A percentile compares a stretch with the other conserved stretches of the same genome.
phyloP scores from a whole-genome alignment of 2,329 filamentous ascomycete species.

The Colletotrichum graminicola region DNA sequence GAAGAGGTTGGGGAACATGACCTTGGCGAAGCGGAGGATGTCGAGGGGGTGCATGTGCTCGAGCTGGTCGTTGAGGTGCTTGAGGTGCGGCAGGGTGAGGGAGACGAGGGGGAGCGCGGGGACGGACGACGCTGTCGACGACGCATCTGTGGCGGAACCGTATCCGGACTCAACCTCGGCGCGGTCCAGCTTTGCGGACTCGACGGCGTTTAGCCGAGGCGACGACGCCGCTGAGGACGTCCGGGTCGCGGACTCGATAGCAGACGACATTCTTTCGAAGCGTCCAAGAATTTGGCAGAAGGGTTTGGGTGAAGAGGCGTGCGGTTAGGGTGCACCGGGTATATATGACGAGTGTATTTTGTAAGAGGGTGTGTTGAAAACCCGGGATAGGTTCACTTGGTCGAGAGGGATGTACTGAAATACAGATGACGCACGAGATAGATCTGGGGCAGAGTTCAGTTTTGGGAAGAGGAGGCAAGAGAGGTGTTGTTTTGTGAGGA shows the following conservation, averaged over 20 bases:
- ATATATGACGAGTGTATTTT: slow-evolving; percentile 27
- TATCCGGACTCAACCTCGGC: slow-evolving; percentile 84
- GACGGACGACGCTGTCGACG: slow-evolving; percentile 66
- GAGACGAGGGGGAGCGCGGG: slow-evolving; percentile 80
- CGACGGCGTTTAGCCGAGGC: slow-evolving; percentile 51
- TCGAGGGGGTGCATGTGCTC: slow-evolving; percentile 91
- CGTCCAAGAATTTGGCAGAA: slow-evolving; percentile 43
- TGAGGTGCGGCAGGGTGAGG: slow-evolving; percentile 89
- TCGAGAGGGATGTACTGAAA: slow-evolving; percentile 25
- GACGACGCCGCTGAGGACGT: slow-evolving; percentile 56
- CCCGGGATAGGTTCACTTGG: slow-evolving; percentile 36
- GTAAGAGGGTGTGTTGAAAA: slow-evolving; percentile 36
- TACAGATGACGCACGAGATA: slow-evolving; percentile 41
- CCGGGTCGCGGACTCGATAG: slow-evolving; percentile 48
- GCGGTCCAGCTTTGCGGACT: slow-evolving; percentile 57
- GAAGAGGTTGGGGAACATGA: slow-evolving; percentile 89
- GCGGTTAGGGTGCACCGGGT: not conserved
- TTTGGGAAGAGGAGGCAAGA: slow-evolving; percentile 1
- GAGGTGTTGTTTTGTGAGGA: slow-evolving; percentile 41
- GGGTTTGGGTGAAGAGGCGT: slow-evolving; percentile 25
- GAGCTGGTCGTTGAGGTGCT: slow-evolving; percentile 90
- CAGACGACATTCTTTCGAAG: slow-evolving; percentile 53
- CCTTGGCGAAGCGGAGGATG: slow-evolving; percentile 91
- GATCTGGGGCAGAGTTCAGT: slow-evolving; percentile 23
- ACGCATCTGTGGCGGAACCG: slow-evolving; percentile 61